Evolutionary conservation across 768 basidiomycete genomes (phyloP).

Genomic region (Tylopilus balloui): DNA sequence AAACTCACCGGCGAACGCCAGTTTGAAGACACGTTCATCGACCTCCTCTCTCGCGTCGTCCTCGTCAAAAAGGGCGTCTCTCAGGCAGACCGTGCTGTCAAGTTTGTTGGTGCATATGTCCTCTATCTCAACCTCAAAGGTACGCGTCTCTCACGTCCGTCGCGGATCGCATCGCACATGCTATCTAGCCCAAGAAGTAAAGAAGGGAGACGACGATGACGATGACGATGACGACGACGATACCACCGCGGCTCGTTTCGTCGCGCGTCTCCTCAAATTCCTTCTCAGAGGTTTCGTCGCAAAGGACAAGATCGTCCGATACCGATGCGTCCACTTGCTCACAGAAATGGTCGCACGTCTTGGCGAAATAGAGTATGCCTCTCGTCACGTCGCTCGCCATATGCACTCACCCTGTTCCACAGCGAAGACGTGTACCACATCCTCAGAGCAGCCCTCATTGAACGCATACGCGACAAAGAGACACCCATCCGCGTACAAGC

Average conservation of each 20-base stretch:
- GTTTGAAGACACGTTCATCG: constrained; percentile 65
- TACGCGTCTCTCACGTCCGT: constrained; percentile 26
- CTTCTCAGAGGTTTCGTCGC: constrained; percentile 74
- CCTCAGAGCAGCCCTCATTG: constrained; percentile 62
- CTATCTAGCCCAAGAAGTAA: constrained; percentile 35
- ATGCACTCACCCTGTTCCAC: not conserved
- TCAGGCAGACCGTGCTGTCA: constrained; percentile 72
- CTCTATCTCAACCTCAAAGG: constrained; percentile 66
- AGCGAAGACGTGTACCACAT: constrained; percentile 73
- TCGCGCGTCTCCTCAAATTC: constrained; percentile 61
- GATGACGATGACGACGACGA: constrained; percentile 60
- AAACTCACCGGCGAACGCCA: constrained; percentile 71
- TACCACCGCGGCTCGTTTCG: constrained; percentile 64
- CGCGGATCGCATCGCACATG: not conserved
- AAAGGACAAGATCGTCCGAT: constrained; percentile 86
- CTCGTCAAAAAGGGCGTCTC: constrained; percentile 75
- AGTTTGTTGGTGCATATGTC: constrained; percentile 78
- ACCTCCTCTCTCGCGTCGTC: constrained; percentile 56
- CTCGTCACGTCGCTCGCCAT: not conserved
- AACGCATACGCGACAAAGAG: constrained; percentile 79
- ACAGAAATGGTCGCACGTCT: constrained; percentile 76
- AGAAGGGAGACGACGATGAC: constrained; percentile 25
- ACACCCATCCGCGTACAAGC: constrained; percentile 71
- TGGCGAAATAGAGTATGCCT: constrained; percentile 77
- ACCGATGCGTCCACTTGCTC: constrained; percentile 70